Percentiles rank a stretch among this genome's conserved stretches.
phyloP scores from a whole-genome alignment of 1,139 yeast species.

The Sugiyamaella japonica region DNA sequence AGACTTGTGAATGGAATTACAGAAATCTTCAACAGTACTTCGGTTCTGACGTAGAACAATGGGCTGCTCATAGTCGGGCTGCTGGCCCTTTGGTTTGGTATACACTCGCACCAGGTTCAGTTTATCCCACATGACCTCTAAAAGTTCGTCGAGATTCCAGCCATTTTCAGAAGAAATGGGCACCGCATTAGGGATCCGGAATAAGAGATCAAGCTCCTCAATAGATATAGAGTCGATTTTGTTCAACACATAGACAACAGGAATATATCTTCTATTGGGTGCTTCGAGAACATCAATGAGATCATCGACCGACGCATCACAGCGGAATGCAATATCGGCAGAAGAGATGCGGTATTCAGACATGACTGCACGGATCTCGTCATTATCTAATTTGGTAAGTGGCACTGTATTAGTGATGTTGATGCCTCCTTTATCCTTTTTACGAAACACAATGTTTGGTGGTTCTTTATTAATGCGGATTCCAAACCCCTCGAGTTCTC shows the following conservation, averaged over 20 bases:
- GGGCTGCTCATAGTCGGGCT: conserved; percentile 94
- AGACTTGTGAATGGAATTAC: conserved; percentile 94
- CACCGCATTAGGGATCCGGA: conserved; percentile 93
- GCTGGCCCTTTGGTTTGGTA: conserved; percentile 92
- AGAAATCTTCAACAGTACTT: conserved; percentile 89
- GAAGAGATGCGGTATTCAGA: conserved; percentile 91
- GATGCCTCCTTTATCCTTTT: conserved; percentile 94
- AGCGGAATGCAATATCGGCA: conserved; percentile 95
- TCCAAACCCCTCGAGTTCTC: conserved; percentile 96
- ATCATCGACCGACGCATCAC: conserved; percentile 97
- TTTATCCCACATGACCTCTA: conserved; percentile 93
- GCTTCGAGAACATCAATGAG: conserved; percentile 92
- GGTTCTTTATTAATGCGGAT: conserved; percentile 88
- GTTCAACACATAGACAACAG: conserved; percentile 90
- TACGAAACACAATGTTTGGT: conserved; percentile 86
- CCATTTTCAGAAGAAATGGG: conserved; percentile 95
- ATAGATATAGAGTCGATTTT: conserved; percentile 93
- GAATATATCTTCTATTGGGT: conserved; percentile 85
- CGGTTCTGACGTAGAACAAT: conserved; percentile 82
- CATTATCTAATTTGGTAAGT: conserved; percentile 83
- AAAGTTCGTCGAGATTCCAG: conserved; percentile 93
- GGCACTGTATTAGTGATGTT: conserved; percentile 93
- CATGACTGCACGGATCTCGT: conserved; percentile 95
- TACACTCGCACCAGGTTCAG: conserved; percentile 89
- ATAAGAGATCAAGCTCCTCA: conserved; percentile 85